phyloP scores from a whole-genome alignment of 2,329 filamentous ascomycete genomes.

The Aureobasidium sp. region DNA sequence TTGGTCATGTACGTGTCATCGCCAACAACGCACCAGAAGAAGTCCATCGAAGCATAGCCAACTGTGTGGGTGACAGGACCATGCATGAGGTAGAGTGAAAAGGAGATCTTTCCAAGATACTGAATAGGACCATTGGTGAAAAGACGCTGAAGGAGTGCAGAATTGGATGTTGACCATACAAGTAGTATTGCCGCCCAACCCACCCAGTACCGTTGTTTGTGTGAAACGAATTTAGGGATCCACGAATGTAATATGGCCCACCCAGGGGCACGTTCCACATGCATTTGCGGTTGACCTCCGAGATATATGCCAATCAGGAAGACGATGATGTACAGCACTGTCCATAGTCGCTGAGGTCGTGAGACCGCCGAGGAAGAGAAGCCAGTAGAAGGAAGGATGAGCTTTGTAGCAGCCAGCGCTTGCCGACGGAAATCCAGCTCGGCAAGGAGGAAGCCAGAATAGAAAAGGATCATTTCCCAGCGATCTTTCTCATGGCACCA shows the following conservation, averaged over 20 bases:
- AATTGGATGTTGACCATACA: slow-evolving; percentile 56
- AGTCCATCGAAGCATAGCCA: slow-evolving; percentile 61
- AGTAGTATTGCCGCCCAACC: slow-evolving; percentile 59
- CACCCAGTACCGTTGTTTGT: slow-evolving; percentile 60
- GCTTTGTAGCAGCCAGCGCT: slow-evolving; percentile 3
- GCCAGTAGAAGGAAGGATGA: neutral
- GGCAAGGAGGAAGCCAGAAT: slow-evolving; percentile 60
- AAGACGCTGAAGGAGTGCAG: slow-evolving; percentile 50
- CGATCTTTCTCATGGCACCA: slow-evolving; percentile 55
- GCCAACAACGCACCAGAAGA: slow-evolving; percentile 54
- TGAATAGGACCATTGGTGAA: slow-evolving; percentile 59
- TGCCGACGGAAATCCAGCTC: slow-evolving; percentile 57
- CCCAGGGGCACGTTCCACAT: slow-evolving; percentile 10
- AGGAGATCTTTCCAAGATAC: slow-evolving; percentile 68
- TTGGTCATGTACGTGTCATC: slow-evolving; percentile 46
- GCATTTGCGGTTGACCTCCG: slow-evolving; percentile 6
- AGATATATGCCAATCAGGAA: slow-evolving; percentile 21
- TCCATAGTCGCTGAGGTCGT: neutral
- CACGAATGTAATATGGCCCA: slow-evolving; percentile 8
- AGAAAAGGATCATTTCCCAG: slow-evolving; percentile 64
- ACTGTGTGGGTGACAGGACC: slow-evolving; percentile 60
- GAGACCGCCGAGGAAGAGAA: neutral
- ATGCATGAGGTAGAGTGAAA: slow-evolving; percentile 68
- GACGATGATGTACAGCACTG: slow-evolving; percentile 6
- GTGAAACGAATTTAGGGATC: neutral